Evolutionary conservation across 163 green algal species (phyloP), one percentile per base, ranked within the genome.

Genomic region (Chlamydomonas reinhardtii): DNA sequence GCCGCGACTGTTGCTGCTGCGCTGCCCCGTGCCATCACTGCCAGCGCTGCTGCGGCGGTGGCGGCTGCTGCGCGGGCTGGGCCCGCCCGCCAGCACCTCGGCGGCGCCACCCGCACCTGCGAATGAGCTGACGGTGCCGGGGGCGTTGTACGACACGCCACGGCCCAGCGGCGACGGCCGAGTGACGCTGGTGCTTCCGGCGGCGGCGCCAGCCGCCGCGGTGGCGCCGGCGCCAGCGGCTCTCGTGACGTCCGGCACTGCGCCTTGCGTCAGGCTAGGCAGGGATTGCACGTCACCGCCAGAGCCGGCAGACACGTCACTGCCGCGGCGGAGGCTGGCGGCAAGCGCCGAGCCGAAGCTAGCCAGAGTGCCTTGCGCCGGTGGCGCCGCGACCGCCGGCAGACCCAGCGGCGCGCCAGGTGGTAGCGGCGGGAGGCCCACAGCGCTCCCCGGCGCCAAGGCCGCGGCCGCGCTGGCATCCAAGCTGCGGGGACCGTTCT

Each of bases 1-100:
- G 76, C 64, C 73, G 59, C 62, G 35, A 37, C 64, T 83, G 73
- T 48, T 48, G 76, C 64, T 83, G 76, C 76, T 83, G 61, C 59
- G 75, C 24, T 35, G 16, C 17, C 34, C 35, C 14, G n/a, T 69
- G 39, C 6, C 43, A 32, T 56, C 61, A 48, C 20, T 59, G 65
- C 43, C 65, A n/a, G 64, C 39, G 65, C 43, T 48, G 77, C 48
- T 35, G 77, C 65, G 61, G 35, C 39, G 25, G 11, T 79, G n/a
- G 6, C 16, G 11, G 73, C 52, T 19, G n/a, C 2, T 9, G 31
- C 12, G 72, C 29, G 66, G 43, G 20, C 31, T 25, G 20, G 0
- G 22, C 34, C 74, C 27, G 73, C 27, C 52, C 35, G 56, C 35
- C 35, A 24, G 56, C 39, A 22, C 73, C n/a, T 29, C 52, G 34